Evolutionary conservation across 345 rosid genomes (phyloP), one percentile per base, ranked within the genome.

Genomic region (Passiflora organensis): DNA sequence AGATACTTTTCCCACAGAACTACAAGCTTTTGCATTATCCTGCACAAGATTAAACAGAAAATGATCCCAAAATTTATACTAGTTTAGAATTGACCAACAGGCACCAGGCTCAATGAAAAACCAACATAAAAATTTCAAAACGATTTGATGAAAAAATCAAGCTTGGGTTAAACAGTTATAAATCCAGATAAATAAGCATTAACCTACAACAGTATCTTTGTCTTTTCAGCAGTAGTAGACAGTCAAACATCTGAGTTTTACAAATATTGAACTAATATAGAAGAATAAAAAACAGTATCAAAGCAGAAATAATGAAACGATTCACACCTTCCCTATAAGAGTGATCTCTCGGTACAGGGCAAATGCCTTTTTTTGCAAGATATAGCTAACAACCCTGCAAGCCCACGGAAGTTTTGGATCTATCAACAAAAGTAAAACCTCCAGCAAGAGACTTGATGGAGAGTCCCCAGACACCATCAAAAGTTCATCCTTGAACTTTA

Each of bases 341-440:
- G 83, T 68, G 37, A 89, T 78, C 56, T 80, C 95, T 68, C 97
- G 72, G 50, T 79, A 78, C 56, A 82, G 69, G 53, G 75, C 51
- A 48, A 84, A 83, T 43, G 70, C 68, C 32, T 82, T 79, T 68
- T 72, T 78, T 67, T 76, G 77, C 61, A 73, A 65, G 51, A 93
- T 91, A 69, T 80, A 72, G 58, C 80, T 72, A 32, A 82, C 82
- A 46, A 75, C 55, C 77, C 85, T 82, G 76, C 95, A 93, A 67
- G 68, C 86, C 97, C 97, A 89, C 48, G 97, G 99, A 69, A 80
- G 82, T 77, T 77, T 78, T 65, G 89, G 81, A 76, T 86, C 88
- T 56, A 86, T 68, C 71, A 93, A 72, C 56, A 78, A 53, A 39
- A 70, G 67, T 50, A 82, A 70, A 58, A 85, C 79, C 75, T 85